Base-by-base conservation (phyloP, 768 basidiomycete species). In the Galerina marginata region DNA sequence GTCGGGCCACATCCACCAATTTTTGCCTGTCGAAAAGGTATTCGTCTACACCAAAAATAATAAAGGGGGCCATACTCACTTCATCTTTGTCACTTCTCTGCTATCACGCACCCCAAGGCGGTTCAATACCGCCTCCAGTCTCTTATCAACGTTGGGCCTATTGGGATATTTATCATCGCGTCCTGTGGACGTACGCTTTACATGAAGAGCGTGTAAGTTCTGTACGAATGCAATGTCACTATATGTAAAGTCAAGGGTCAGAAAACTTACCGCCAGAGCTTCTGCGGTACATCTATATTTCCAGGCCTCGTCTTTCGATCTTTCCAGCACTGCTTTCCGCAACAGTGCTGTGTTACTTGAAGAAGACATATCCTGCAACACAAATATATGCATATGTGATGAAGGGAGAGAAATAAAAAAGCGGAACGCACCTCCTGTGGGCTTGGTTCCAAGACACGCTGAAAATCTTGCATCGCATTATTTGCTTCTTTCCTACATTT, bases 211-310 rank as follows among this genome's bases (percentile, higher is more conserved):
- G 42, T 65, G 58, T n/a, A 65, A 16, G 26, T 55, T 61, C 64
- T 65, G 43, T 56, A 10, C 23, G 10, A 40, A 48, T 40, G 25
- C 11, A 15, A 44, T 1, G 20, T 20, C 37, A 25, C 12, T 20
- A 1, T 23, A 52, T 44, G 12, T 23, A 63, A 39, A 54, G 9
- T 25, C 7, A 15, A 40, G 36, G 6, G 10, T 15, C 12, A 51
- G 25, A 58, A 37, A 10, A 66, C 72, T 60, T 60, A 72, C 75
- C 1, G 70, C 70, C 26, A 72, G 62, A 9, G 67, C 59, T 53
- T 68, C 65, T 14, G 50, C 42, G 43, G 66, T 52, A 59, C 73
- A 44, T 49, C 40, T 54, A 47, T 59, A 63, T 46, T 52, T 60
- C n/a, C 40, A 56, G 9, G 25, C 45, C 29, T 43, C 50, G 20